phyloP scores from a whole-genome alignment of 2,329 filamentous ascomycete genomes.

The Lizonia empirigonia region DNA sequence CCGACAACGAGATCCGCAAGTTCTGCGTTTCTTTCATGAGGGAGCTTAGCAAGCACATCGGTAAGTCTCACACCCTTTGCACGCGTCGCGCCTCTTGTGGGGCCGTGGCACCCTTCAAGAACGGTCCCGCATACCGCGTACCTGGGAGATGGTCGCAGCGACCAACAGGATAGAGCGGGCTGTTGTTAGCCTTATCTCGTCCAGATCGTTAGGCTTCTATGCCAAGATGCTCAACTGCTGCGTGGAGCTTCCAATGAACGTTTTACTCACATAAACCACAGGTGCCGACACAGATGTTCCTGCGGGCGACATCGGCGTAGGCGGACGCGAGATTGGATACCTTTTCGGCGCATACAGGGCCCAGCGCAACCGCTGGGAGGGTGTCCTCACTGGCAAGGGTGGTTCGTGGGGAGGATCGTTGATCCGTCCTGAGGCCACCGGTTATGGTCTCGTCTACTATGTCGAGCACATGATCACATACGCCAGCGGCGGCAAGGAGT shows the following conservation, averaged over 20 bases:
- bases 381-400: conserved; percentile 95
- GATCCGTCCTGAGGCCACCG: conserved; percentile 96
- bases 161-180: conserved; percentile 22
- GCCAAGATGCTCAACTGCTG: conserved; percentile 2
- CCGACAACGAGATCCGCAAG: conserved; percentile 93
- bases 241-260: conserved; percentile 44
- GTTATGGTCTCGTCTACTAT: conserved; percentile 89
- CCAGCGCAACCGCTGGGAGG: conserved; percentile 89
- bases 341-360: conserved; percentile 94
- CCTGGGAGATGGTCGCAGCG: conserved; percentile 11
- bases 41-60: conserved; percentile 91
- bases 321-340: conserved; percentile 89
- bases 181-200: conserved; percentile 22
- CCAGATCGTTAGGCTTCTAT: conserved; percentile 1
- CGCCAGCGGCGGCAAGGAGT: conserved; percentile 76
- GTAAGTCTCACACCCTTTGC: conserved; percentile 23
- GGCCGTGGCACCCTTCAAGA: conserved; percentile 18
- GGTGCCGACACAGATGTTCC: conserved; percentile 92
- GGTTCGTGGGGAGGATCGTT: conserved; percentile 88
- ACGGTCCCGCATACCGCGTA: conserved; percentile 20
- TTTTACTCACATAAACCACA: conserved; percentile 37
- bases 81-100: conserved; percentile 17
- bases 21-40: conserved; percentile 98
- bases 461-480: conserved; percentile 68
- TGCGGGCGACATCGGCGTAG: conserved; percentile 95